Evolutionary conservation across 2,329 filamentous ascomycete genomes (phyloP), one percentile per base, ranked within the genome.

Genomic region (Penicillium sp.): DNA sequence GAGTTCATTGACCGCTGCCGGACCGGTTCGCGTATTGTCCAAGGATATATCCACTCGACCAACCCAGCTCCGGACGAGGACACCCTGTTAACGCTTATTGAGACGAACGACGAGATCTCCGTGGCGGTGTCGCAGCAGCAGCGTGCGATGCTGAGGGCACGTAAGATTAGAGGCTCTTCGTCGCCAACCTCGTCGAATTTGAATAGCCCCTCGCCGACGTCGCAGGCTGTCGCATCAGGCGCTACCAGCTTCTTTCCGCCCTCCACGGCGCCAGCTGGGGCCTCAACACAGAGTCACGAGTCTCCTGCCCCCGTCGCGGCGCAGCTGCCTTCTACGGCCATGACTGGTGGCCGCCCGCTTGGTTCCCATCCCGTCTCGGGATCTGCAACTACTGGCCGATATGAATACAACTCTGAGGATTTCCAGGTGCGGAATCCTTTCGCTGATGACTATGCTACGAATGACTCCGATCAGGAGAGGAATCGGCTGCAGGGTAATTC

Each of bases 1-100:
- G 94, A 99, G 76, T 97, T 99, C 71, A 85, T 88, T 46, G 88
- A 94, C 65, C 87, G 94, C 24, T 97, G 93, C 70, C 85, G 88
- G 61, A 84, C 85, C 53, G 93, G 93, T 5, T 88, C 89, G 50
- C 83, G 87, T 52, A 90, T 89, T 69, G 86, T 97, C 65, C 92
- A 97, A 68, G 81, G 81, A 32, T 97, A 95, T 76, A 96, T 97
- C 80, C 81, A 86, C 40, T 85, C 87, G 45, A 86, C 89, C 55
- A 84, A 90, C 69, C 92, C 93, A 0, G 72, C 84, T 1, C 92
- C 93, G 0, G 94, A 97, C 72, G 93, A 96, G 67, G 89, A 96
- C 64, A 97, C 93, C 1, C 91, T 97, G 83, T 86, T 94, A 70
- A 92, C 86, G 14, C 79, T 99, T 59, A 96, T 99, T 68, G 92